Evolutionary conservation across 768 basidiomycete genomes (phyloP), one percentile per base, ranked within the genome.

Genomic region (Basidioascus undulatus): DNA sequence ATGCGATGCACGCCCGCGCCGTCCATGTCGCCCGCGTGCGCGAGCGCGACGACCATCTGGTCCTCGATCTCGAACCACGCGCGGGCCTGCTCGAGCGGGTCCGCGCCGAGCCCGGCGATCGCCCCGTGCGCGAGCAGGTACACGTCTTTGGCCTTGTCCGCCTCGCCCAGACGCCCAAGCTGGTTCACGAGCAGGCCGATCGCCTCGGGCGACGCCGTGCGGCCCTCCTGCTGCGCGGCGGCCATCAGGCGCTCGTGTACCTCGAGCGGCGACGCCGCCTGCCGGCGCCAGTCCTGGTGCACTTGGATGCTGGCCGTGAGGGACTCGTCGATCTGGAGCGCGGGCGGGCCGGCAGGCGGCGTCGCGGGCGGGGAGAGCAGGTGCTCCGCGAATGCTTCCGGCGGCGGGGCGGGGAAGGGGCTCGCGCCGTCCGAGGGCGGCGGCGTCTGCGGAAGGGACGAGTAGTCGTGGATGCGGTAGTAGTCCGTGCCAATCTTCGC

Each of bases 51-150:
- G 47, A 96, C 65, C 84, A 94, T 94, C 43, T 68, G 64, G 56
- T 89, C 76, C 56, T 96, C 89, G 32, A 96, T 61, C 21, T 57
- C 51, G 54, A 72, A 69, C 86, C 87, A 96, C 1, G 65, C 64
- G 18, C 56, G 49, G 12, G 65, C 56, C 51, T 75, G 76, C 28
- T 44, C 47, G 51, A 59, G 57, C 0, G 62, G 55, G 48, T 67
- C 64, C 51, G 61, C 39, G 48, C 65, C 61, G 27, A 71, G 47
- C 0, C 62, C 54, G 4, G 62, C 51, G 18, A 89, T 55, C 2
- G 76, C 59, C 11, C 53, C 53, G 57, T 87, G 82, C 7, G 74
- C 73, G 20, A 69, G 60, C 16, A 62, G 59, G 57, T 94, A 92
- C 16, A 76, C 57, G 34, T 68, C 63, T 16, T 63, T 62, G 8